Evolutionary conservation across 768 basidiomycete species (phyloP).

Genomic region (Xerocomellus chrysenteron): DNA sequence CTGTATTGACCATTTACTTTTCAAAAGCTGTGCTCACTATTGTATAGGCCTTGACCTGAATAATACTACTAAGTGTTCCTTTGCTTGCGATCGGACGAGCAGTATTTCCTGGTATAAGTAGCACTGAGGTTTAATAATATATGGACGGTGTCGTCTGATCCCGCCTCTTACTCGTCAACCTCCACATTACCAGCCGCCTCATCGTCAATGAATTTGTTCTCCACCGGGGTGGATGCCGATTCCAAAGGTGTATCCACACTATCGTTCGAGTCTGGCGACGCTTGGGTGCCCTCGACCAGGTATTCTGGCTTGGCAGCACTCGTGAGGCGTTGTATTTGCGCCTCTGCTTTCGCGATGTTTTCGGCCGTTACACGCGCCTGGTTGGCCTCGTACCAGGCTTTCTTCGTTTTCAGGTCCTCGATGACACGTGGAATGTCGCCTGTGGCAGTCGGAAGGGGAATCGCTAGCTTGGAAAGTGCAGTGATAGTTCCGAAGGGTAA

Average conservation of each 20-base stretch:
- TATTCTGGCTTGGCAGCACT: slow-evolving; percentile 40
- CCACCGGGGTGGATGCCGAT: slow-evolving; percentile 42
- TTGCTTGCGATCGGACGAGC: slow-evolving; percentile 11
- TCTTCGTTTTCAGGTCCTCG: slow-evolving; percentile 90
- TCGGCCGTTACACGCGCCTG: slow-evolving; percentile 77
- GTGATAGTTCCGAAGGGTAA: slow-evolving; percentile 83
- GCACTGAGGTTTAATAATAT: slow-evolving; percentile 20
- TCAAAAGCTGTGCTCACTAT: slow-evolving; percentile 36
- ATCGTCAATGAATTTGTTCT: slow-evolving; percentile 23
- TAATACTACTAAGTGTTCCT: slow-evolving; percentile 27
- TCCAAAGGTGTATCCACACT: slow-evolving; percentile 46
- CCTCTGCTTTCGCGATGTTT: slow-evolving; percentile 78
- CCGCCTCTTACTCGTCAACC: slow-evolving; percentile 28
- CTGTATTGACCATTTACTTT: slow-evolving; percentile 35
- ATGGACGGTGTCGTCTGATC: slow-evolving; percentile 7
- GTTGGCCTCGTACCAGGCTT: slow-evolving; percentile 93
- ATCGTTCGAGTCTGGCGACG: slow-evolving; percentile 36
- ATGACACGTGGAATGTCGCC: slow-evolving; percentile 81
- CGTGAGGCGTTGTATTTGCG: slow-evolving; percentile 64
- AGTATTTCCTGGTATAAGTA: slow-evolving; percentile 20
- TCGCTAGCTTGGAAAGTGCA: slow-evolving; percentile 84
- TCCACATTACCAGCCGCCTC: slow-evolving; percentile 42
- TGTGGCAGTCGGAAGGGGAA: slow-evolving; percentile 79
- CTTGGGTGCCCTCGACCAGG: slow-evolving; percentile 26
- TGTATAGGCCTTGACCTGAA: slow-evolving; percentile 33